Evolutionary conservation across 2,329 filamentous ascomycete genomes (phyloP), one percentile per base, ranked within the genome.

Genomic region (Plenodomus biglobosus): DNA sequence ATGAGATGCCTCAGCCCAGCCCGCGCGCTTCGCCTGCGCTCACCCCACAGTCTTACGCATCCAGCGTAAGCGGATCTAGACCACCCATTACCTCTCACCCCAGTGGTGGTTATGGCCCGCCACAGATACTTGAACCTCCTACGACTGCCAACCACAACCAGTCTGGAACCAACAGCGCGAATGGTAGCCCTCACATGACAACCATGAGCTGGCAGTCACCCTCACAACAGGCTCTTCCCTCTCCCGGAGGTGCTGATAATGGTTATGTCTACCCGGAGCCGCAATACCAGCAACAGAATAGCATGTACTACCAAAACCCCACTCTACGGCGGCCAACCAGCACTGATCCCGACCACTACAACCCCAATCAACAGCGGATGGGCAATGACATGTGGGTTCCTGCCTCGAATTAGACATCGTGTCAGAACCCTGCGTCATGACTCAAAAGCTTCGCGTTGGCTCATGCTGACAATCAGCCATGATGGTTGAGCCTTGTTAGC

Each of bases 121-220:
- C 90, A 1, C 85, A 88, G 40, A 91, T 88, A 15, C 79, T 96
- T 42, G 92, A 96, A 75, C 85, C 85, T 18, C 90, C 92, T 13
- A 78, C 85, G 20, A 92, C 84, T 70, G 81, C 90, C 53, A 90
- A 92, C 68, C 86, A 88, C 50, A 85, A 87, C 56, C 85, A 87
- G 61, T 84, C 81, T 1, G 65, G 67, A 24, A 62, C 60, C 27
- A 61, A 53, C 50, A 95, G 89, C 67, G 86, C 83, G n/a, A 84
- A 78, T 47, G 88, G 88, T 44, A 96, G 91, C 71, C 92, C 92
- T 42, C 92, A 96, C 71, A 90, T 96, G 84, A 75, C 76, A 53
- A 85, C 81, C 52, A 81, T 90, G 53, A 88, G 89, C 45, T 96
- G 92, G 92, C 88, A 90, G 58, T 95, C 91, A 3, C 91, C 91